Percentiles rank a stretch among this genome's conserved stretches.
phyloP scores from a whole-genome alignment of 805 yeast genomes.

The Lipomyces sp. region DNA sequence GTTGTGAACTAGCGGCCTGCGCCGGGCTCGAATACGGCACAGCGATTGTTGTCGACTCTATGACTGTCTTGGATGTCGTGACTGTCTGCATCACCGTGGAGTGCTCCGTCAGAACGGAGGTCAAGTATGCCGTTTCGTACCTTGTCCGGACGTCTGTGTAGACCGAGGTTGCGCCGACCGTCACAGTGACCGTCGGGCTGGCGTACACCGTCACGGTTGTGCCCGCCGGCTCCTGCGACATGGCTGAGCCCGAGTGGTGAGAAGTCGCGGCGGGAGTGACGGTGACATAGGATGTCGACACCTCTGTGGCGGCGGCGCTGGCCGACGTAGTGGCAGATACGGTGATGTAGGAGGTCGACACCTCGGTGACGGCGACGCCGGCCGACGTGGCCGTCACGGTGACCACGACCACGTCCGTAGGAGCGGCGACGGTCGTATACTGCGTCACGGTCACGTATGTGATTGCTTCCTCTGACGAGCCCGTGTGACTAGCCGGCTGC shows the following conservation, averaged over 20 bases:
- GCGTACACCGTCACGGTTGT: background rate
- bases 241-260: background rate
- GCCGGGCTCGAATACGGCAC: too few species aligned
- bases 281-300: constrained; percentile 1
- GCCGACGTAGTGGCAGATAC: background rate
- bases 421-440: constrained; percentile 5
- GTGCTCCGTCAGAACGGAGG: background rate
- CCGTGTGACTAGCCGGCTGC: background rate
- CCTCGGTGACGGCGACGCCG: background rate
- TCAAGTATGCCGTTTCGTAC: background rate
- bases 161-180: background rate
- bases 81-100: background rate
- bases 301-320: background rate
- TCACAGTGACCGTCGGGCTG: background rate
- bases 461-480: background rate
- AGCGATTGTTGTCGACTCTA: background rate
- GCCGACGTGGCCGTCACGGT: background rate
- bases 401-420: background rate
- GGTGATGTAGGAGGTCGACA: background rate
- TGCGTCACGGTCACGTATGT: constrained; percentile 10
- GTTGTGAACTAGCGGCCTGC: too few species aligned
- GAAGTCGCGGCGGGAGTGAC: constrained; percentile 1
- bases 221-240: constrained; percentile 1
- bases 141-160: background rate
- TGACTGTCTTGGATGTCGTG: background rate